Conservation (phyloP, 108 stramenopile species). For the Cyclotella cryptica region DNA sequence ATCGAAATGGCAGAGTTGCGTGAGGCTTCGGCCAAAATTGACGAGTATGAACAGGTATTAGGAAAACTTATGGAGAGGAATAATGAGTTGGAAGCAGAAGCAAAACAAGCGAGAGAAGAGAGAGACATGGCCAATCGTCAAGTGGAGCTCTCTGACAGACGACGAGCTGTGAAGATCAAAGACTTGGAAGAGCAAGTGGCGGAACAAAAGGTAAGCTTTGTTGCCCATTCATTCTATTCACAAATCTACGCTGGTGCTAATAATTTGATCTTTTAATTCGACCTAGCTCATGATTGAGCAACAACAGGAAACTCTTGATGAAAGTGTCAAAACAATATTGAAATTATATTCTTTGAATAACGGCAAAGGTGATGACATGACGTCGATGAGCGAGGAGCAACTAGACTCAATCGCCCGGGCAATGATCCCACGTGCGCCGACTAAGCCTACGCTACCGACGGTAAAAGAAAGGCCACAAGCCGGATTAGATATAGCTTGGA, state of each 20-base stretch:
- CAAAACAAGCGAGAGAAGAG: slow-evolving; percentile 34
- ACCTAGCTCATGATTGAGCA: slow-evolving; percentile 40
- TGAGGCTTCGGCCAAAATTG: slow-evolving; percentile 36
- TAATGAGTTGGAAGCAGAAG: slow-evolving; percentile 38
- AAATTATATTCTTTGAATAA: slow-evolving; percentile 51
- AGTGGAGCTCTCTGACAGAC: slow-evolving; percentile 35
- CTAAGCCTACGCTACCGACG: background rate
- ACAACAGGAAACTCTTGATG: slow-evolving; percentile 53
- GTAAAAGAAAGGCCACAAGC: slow-evolving; percentile 14
- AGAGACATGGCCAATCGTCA: slow-evolving; percentile 45
- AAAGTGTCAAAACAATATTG: slow-evolving; percentile 55
- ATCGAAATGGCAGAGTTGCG: slow-evolving; percentile 32
- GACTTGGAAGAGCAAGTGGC: slow-evolving; percentile 45
- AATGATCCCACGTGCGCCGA: slow-evolving; percentile 33
- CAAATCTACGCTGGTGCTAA: background rate
- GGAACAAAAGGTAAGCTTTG: slow-evolving; percentile 27
- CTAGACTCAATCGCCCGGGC: slow-evolving; percentile 42
- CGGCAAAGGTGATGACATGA: slow-evolving; percentile 44
- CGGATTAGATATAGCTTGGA: background rate
- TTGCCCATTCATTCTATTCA: background rate
- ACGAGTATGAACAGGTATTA: slow-evolving; percentile 51
- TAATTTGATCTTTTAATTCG: background rate
- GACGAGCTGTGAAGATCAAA: slow-evolving; percentile 40
- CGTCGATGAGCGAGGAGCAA: slow-evolving; percentile 46
- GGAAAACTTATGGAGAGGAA: slow-evolving; percentile 54